Evolutionary conservation across 805 yeast genomes (phyloP).

Genomic region (Saturnispora diversa): DNA sequence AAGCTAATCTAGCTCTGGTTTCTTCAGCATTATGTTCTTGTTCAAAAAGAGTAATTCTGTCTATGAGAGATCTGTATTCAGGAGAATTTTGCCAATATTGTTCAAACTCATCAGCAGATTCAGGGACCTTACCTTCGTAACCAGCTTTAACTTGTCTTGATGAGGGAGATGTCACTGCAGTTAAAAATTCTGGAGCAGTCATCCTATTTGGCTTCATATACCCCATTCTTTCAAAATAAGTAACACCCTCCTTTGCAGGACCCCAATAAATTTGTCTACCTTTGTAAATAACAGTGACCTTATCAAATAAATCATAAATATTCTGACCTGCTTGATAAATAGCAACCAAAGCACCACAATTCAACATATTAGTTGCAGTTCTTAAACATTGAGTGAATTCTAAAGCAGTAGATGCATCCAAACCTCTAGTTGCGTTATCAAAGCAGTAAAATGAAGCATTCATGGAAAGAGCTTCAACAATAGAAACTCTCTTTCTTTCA

Average conservation of each 20-base stretch:
- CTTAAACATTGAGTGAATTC: conserved; percentile 56
- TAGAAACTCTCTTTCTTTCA: conserved; percentile 62
- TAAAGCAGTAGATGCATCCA: conserved; percentile 62
- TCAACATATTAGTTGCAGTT: conserved; percentile 50
- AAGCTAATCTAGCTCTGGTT: conserved; percentile 34
- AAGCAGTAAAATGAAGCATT: conserved; percentile 51
- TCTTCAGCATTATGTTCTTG: conserved; percentile 32
- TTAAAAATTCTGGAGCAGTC: conserved; percentile 62
- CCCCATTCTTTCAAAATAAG: conserved; percentile 54
- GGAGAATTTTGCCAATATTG: conserved; percentile 50
- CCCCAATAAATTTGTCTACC: conserved; percentile 60
- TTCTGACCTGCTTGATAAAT: conserved; percentile 64
- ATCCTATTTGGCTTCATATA: conserved; percentile 56
- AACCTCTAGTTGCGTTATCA: conserved; percentile 65
- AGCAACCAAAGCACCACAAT: conserved; percentile 52
- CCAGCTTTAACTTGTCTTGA: conserved; percentile 47
- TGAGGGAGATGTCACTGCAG: conserved; percentile 59
- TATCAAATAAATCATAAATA: conserved; percentile 53
- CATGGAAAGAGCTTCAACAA: conserved; percentile 53
- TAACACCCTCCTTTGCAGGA: conserved; percentile 44
- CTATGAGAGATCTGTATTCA: conserved; percentile 37
- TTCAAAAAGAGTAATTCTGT: conserved; percentile 33
- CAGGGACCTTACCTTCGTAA: conserved; percentile 47
- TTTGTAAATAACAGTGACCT: conserved; percentile 48
- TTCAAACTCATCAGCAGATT: conserved; percentile 50